Percentiles rank a stretch among this genome's conserved stretches.
Conservation (phyloP, 108 stramenopile genomes). For the Conticribra weissflogii region DNA sequence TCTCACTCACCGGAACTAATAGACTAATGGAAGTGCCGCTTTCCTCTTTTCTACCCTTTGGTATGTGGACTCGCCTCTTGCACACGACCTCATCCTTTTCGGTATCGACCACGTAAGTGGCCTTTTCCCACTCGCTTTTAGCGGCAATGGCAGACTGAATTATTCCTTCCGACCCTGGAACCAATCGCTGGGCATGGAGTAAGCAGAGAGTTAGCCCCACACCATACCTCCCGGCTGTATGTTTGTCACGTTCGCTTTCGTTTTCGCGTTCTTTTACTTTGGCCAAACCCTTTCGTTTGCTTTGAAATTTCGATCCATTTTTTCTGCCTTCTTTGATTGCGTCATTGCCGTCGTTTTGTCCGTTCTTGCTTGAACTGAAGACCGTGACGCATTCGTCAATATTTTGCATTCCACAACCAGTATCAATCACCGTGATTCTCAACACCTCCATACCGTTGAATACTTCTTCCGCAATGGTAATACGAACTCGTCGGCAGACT, state of each 20-base stretch:
- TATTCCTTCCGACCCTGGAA: constrained; percentile 65
- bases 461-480: constrained; percentile 8
- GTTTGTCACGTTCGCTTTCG: constrained; percentile 8
- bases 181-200: constrained; percentile 84
- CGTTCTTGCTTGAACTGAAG: constrained; percentile 74
- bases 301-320: background rate
- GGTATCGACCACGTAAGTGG: constrained; percentile 69
- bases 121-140: constrained; percentile 39
- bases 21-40: constrained; percentile 80
- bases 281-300: background rate
- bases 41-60: constrained; percentile 32
- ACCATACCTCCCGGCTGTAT: constrained; percentile 46
- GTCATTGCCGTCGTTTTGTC: background rate
- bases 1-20: constrained; percentile 81
- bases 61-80: constrained; percentile 48
- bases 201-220: constrained; percentile 65
- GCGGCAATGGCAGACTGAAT: constrained; percentile 67
- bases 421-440: constrained; percentile 78
- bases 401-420: constrained; percentile 82
- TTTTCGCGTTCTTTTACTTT: constrained; percentile 1
- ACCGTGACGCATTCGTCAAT: constrained; percentile 82
- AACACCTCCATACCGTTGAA: constrained; percentile 41
- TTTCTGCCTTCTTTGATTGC: background rate
- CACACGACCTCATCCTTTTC: constrained; percentile 61
- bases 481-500: constrained; percentile 16